phyloP scores from a whole-genome alignment of 2,329 filamentous ascomycete genomes.

The Fusarium pseudograminearum region DNA sequence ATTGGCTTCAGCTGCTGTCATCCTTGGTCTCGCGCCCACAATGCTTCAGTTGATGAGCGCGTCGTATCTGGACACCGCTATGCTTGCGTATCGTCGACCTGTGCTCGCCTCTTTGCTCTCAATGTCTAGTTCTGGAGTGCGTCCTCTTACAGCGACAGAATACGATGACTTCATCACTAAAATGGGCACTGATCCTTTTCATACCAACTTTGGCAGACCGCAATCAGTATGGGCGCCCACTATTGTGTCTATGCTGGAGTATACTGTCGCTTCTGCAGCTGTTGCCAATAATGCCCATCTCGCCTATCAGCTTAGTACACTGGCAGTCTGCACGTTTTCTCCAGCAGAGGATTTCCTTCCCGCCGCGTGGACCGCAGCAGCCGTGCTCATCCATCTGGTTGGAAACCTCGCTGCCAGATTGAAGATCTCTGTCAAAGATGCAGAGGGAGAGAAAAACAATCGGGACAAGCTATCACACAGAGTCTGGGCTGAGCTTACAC shows the following conservation, averaged over 20 bases:
- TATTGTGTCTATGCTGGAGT: constrained; percentile 7
- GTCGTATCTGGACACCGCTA: constrained; percentile 38
- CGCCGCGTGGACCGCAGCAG: constrained; percentile 16
- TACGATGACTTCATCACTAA: constrained; percentile 14
- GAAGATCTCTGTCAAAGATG: neutral
- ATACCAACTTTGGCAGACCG: neutral
- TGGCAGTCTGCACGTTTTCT: constrained; percentile 34
- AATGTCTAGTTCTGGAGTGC: constrained; percentile 28
- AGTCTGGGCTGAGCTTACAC: constrained; percentile 11
- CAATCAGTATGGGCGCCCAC: neutral
- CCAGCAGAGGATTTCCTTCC: constrained; percentile 31
- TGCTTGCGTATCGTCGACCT: constrained; percentile 37
- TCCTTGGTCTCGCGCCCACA: constrained; percentile 38
- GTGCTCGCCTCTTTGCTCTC: constrained; percentile 35
- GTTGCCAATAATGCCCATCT: constrained; percentile 33
- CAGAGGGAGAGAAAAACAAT: neutral
- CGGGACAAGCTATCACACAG: neutral
- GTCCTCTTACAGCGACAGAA: constrained; percentile 16
- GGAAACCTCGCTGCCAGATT: constrained; percentile 15
- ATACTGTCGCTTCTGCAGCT: constrained; percentile 7
- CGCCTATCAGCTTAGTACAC: constrained; percentile 25
- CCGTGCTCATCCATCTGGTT: neutral
- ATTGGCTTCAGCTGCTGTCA: constrained; percentile 37
- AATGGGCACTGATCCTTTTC: constrained; percentile 14
- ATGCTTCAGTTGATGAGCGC: constrained; percentile 37